A percentile compares a stretch with the other conserved stretches of the same genome.
Conservation (phyloP, 2,329 filamentous ascomycete genomes). For the Arthrocladium fulminans region DNA sequence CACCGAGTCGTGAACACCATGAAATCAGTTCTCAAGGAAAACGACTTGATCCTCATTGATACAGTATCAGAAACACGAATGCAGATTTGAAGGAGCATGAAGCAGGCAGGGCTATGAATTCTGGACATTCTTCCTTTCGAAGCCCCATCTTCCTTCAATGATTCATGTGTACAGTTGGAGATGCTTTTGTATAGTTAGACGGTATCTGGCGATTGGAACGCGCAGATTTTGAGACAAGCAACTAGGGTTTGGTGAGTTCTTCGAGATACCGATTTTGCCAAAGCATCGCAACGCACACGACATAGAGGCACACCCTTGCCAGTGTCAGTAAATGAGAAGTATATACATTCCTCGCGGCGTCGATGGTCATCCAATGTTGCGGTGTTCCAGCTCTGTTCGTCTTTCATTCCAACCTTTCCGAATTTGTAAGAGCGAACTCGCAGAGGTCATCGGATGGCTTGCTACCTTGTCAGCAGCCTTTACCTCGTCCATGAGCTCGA, state of each 20-base stretch:
- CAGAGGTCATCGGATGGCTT: too few relatives aligned
- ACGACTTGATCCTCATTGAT: slow-evolving; percentile 61
- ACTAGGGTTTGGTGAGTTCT: not conserved
- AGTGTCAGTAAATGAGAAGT: not conserved
- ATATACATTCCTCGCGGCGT: not conserved
- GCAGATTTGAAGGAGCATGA: slow-evolving; percentile 49
- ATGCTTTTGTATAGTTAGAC: not conserved
- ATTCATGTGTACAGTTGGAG: not conserved
- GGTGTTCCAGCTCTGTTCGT: not conserved
- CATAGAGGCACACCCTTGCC: not conserved
- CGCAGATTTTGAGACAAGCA: not conserved
- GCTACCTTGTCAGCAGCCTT: too few relatives aligned
- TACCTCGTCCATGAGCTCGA: too few relatives aligned
- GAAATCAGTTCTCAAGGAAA: slow-evolving; percentile 56
- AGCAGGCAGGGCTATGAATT: slow-evolving; percentile 19
- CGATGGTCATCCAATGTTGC: not conserved
- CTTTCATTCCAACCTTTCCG: too few relatives aligned
- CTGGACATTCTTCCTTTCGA: not conserved
- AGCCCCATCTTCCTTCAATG: not conserved
- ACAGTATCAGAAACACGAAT: slow-evolving; percentile 54
- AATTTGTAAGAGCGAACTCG: too few relatives aligned
- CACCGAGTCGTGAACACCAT: slow-evolving; percentile 72
- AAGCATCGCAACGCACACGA: not conserved
- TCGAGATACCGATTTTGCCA: not conserved
- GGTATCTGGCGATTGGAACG: not conserved